Base-by-base conservation (phyloP, 1,139 yeast genomes). In the Magnusiomyces fungicola region DNA sequence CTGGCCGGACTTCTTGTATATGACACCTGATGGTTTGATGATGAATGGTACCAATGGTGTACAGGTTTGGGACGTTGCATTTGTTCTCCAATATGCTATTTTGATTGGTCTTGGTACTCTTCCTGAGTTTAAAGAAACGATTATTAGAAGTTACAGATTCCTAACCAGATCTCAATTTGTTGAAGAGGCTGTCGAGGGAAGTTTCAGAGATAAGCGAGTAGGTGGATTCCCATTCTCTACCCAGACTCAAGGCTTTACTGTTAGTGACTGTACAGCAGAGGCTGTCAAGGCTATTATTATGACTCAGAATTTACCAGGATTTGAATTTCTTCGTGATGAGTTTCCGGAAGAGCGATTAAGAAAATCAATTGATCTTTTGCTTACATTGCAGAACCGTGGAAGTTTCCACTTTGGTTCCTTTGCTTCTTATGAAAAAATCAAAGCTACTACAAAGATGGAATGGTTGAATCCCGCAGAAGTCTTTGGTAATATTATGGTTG, bases 161-260 rank as follows among this genome's bases (percentile, higher is more conserved):
- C 70, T 94, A 49, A 75, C 88, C 10, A 72, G 88, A 51, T 83
- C 96, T 0, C 97, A 92, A 61, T 89, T 92, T 63, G 84, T 84
- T 46, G 81, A 81, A 3, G 87, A 90, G 37, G 82, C 95, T 62
- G 87, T 69, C 2, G 76, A 74, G 1, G 95, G 94, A 3, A 81
- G 90, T 53, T 90, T 75, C 67, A 76, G 98, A 58, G 97, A 92
- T 61, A 76, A 74, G 53, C 73, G 98, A 50, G 74, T 73, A 46
- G 99, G 98, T n/a, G 95, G 88, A 0, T 94, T 96, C 94, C 97
- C 97, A 0, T 94, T 92, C 63, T 86, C 96, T 47, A 94, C 97
- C 0, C 88, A 89, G 61, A 83, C 85, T 16, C 98, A 94, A 67
- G 99, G 99, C 0, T 94, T 90, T 61, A 85, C 96, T 0, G 99